Base-by-base conservation (phyloP, 1,284 basidiomycete genomes). In the Rhodotorula sp. region DNA sequence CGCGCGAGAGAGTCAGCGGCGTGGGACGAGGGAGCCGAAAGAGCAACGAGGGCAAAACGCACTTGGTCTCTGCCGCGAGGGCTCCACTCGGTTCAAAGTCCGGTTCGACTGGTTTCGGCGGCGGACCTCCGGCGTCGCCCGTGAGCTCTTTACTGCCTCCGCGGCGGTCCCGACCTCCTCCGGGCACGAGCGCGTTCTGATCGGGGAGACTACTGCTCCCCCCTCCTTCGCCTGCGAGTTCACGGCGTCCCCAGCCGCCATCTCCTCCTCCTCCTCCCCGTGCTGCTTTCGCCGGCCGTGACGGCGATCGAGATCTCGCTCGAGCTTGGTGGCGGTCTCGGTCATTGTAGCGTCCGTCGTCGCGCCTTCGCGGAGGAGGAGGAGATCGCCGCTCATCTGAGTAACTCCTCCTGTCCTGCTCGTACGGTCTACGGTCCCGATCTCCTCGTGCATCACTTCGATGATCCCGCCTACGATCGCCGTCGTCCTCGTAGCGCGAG, bases 1-100 rank as follows among this genome's bases (percentile, higher is more conserved):
- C 15, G 24, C 22, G 26, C 24, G 5, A 3, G 15, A 45, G 42
- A 59, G n/a, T 59, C 33, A 65, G 87, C 88, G 17, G 1, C 20
- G 53, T 24, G 15, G 37, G 30, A 7, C 24, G 10, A 33, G 45
- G 45, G 2, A 48, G 22, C 33, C 33, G 44, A 49, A 18, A 29
- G 5, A 37, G 26, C 26, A 24, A 18, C 49, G 10, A 14, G 12
- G n/a, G 33, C 33, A 22, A 26, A 20, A 62, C 69, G 64, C 26
- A 65, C 70, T 97, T 96, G 8, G 93, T 95, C 79, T 93, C 96
- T 8, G 94, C 95, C 0, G 95, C 96, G 30, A 99, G 86, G 18
- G 96, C 84, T 12, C 96, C 96, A 2, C 93, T 96, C 8, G 86
- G 86, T 17, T 83, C 86, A 80, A 96, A 96, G 79, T 96, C 93